These are phyloP conservation scores for Voacanga thouarsii DNA, from an alignment of 257 asterid genomes.

Conservation along the genomic window DNA sequence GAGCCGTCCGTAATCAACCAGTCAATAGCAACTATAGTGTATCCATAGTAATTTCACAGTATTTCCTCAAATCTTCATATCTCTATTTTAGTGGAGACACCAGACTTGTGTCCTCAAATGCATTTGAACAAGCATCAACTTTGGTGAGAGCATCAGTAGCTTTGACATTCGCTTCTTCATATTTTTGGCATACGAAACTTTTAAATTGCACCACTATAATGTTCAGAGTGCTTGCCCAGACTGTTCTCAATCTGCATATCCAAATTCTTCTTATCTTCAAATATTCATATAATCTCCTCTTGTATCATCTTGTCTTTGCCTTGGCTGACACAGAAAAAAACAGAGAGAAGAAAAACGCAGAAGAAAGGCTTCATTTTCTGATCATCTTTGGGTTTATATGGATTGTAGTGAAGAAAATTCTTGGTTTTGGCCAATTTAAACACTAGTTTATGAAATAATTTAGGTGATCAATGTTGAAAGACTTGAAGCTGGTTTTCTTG, in stretches of 20 bases:
- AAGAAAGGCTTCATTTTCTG: neutral
- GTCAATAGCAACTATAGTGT: no score
- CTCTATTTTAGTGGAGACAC: neutral
- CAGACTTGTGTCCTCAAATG: neutral
- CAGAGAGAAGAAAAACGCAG: neutral
- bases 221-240: no score
- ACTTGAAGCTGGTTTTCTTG: no score
- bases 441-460: no score
- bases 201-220: neutral
- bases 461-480: no score
- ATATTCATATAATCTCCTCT: no score
- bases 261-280: neutral
- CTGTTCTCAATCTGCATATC: no score
- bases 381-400: no score
- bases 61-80: neutral
- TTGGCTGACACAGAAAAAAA: neutral
- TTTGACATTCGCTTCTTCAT: neutral
- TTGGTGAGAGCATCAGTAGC: neutral
- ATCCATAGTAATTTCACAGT: neutral
- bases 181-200: no score
- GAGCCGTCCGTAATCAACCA: no score
- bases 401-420: no score
- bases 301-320: neutral
- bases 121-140: neutral
- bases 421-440: no score